A percentile compares a stretch with the other conserved stretches of the same genome.
Evolutionary conservation across 306 rosid genomes (phyloP).

Genomic region (Cicer arietinum): DNA sequence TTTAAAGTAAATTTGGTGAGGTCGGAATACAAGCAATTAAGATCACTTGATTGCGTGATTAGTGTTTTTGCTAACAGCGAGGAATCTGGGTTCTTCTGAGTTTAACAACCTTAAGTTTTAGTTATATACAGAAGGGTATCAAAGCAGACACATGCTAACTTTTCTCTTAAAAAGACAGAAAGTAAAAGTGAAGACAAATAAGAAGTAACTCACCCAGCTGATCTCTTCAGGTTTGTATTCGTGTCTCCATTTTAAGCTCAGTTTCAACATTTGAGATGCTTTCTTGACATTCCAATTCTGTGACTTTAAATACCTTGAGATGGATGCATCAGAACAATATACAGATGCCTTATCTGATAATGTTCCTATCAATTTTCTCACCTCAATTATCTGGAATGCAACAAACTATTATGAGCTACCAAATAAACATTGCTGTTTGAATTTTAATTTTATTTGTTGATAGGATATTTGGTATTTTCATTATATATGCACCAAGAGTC

Average conservation of each 20-base stretch:
- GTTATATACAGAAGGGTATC: no score
- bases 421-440: not conserved
- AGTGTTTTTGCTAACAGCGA: no score
- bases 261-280: conserved; percentile 81
- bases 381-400: conserved; percentile 70
- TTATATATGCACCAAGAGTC: not conserved
- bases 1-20: no score
- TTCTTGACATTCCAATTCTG: conserved; percentile 91
- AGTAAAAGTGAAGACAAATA: not conserved
- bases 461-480: not conserved
- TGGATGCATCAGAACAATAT: conserved; percentile 79
- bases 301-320: conserved; percentile 71
- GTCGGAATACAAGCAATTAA: no score
- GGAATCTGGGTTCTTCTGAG: no score
- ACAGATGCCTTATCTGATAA: conserved; percentile 64
- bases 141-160: not conserved
- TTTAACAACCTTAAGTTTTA: no score
- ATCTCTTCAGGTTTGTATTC: conserved; percentile 86
- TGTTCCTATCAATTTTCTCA: conserved; percentile 67
- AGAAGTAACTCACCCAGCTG: conserved; percentile 63
- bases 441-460: not conserved
- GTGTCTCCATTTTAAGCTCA: conserved; percentile 82
- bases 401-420: conserved; percentile 1
- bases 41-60: no score
- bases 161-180: not conserved